phyloP scores from a whole-genome alignment of 352 stramenopile species.

The Globisporangium takayamanum region DNA sequence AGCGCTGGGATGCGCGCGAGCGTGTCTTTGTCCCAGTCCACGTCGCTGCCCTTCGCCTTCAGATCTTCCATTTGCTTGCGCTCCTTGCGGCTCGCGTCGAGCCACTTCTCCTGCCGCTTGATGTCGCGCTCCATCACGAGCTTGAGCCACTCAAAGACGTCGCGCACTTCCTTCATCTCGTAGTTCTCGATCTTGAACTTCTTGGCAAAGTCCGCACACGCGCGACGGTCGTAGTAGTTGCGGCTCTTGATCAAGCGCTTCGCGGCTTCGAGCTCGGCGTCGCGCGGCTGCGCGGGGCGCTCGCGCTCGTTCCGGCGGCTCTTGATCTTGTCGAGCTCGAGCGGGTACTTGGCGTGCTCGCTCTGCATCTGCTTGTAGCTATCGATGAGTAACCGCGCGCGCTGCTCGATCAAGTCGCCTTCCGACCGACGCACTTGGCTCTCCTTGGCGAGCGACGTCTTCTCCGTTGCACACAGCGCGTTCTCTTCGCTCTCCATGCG shows the following conservation, averaged over 20 bases:
- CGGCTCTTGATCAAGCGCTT: conserved; percentile 80
- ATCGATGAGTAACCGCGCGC: conserved; percentile 70
- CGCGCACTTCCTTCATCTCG: conserved; percentile 80
- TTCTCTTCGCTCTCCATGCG: conserved; percentile 87
- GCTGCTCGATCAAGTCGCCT: conserved; percentile 79
- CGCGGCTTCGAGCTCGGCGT: conserved; percentile 67
- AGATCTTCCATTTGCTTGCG: conserved; percentile 80
- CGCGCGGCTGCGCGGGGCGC: conserved; percentile 53
- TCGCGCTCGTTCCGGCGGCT: conserved; percentile 71
- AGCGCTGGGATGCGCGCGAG: conserved; percentile 77
- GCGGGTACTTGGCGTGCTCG: conserved; percentile 80
- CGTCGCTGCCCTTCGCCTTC: conserved; percentile 79
- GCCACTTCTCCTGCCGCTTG: conserved; percentile 82
- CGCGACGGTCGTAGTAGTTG: conserved; percentile 87
- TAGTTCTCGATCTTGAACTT: conserved; percentile 72
- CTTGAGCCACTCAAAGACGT: conserved; percentile 84
- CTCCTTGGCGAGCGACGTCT: conserved; percentile 82
- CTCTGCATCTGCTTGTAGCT: conserved; percentile 87
- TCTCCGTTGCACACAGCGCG: conserved; percentile 73
- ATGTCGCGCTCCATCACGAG: conserved; percentile 71
- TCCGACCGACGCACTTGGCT: conserved; percentile 75
- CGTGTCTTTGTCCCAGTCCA: conserved; percentile 85
- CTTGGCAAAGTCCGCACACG: conserved; percentile 72
- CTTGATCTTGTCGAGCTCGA: conserved; percentile 78
- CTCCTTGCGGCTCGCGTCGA: conserved; percentile 78